These are phyloP conservation scores for Protomyces lactucae-debilis DNA, from an alignment of 1,139 yeast species.

Conservation along the genomic window DNA sequence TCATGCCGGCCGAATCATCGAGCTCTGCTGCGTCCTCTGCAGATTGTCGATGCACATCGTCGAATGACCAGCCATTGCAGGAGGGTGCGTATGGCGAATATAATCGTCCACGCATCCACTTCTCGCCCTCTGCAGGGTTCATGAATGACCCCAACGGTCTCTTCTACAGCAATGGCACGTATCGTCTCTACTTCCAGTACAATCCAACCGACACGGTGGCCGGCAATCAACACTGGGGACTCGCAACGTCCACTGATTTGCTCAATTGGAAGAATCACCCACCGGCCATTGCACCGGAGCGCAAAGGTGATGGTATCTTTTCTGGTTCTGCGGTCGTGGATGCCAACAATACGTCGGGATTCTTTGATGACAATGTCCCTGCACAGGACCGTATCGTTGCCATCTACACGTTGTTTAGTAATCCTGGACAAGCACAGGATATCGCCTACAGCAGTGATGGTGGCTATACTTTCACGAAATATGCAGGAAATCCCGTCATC, in stretches of 20 bases:
- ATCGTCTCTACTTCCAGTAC: constrained; percentile 42
- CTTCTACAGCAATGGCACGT: constrained; percentile 30
- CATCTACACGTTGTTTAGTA: constrained; percentile 37
- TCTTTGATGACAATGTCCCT: constrained; percentile 38
- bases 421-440: constrained; percentile 37
- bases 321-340: constrained; percentile 43
- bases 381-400: constrained; percentile 38
- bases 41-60: constrained; percentile 33
- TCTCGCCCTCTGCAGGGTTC: constrained; percentile 24
- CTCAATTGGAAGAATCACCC: constrained; percentile 39
- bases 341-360: constrained; percentile 41
- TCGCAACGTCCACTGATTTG: constrained; percentile 41
- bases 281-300: constrained; percentile 38
- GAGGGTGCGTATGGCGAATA: constrained; percentile 9
- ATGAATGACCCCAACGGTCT: constrained; percentile 33
- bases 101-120: constrained; percentile 25
- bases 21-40: constrained; percentile 29
- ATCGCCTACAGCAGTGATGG: constrained; percentile 42
- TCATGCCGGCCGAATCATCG: too few relatives aligned
- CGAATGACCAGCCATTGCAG: constrained; percentile 11
- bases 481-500: constrained; percentile 40
- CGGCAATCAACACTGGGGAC: constrained; percentile 43
- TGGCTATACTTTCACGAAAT: constrained; percentile 40
- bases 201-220: constrained; percentile 37
- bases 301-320: constrained; percentile 38